phyloP scores from a whole-genome alignment of 2,329 filamentous ascomycete genomes.

The Tympanopsis confertula region DNA sequence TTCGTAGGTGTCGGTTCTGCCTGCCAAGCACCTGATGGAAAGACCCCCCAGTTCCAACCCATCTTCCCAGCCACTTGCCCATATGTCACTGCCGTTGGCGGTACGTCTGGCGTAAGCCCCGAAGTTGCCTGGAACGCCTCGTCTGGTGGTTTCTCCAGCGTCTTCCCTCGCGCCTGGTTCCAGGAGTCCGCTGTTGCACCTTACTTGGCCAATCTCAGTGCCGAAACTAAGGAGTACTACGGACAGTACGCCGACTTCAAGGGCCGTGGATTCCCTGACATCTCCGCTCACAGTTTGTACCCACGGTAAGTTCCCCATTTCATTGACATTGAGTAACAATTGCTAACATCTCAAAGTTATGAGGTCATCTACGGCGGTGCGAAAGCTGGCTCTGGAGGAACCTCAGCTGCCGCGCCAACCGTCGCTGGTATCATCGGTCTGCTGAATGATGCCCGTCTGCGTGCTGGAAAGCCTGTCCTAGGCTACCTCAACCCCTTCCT shows the following conservation, averaged over 20 bases:
- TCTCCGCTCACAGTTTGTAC: slow-evolving; percentile 35
- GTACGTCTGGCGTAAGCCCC: slow-evolving; percentile 31
- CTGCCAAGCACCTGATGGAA: slow-evolving; percentile 42
- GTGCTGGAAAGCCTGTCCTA: slow-evolving; percentile 35
- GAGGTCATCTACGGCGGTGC: slow-evolving; percentile 28
- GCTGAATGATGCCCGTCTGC: slow-evolving; percentile 50
- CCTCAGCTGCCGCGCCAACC: slow-evolving; percentile 46
- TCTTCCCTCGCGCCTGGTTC: slow-evolving; percentile 29
- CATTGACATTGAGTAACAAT: neutral
- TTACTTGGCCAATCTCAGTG: slow-evolving; percentile 27
- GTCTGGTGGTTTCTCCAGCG: slow-evolving; percentile 33
- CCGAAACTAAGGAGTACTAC: slow-evolving; percentile 32
- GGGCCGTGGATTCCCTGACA: slow-evolving; percentile 50
- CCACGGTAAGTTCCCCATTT: neutral
- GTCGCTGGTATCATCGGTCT: slow-evolving; percentile 52
- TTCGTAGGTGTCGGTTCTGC: slow-evolving; percentile 40
- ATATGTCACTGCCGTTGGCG: slow-evolving; percentile 38
- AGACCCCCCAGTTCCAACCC: slow-evolving; percentile 36
- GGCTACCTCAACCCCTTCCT: slow-evolving; percentile 54
- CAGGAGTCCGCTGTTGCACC: slow-evolving; percentile 27
- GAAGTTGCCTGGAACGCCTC: slow-evolving; percentile 13
- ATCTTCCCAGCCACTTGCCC: slow-evolving; percentile 43
- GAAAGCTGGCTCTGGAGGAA: slow-evolving; percentile 15
- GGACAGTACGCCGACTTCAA: slow-evolving; percentile 24
- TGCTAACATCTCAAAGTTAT: slow-evolving; percentile 16